phyloP scores from a whole-genome alignment of 768 basidiomycete species.

The Mycena maculata region DNA sequence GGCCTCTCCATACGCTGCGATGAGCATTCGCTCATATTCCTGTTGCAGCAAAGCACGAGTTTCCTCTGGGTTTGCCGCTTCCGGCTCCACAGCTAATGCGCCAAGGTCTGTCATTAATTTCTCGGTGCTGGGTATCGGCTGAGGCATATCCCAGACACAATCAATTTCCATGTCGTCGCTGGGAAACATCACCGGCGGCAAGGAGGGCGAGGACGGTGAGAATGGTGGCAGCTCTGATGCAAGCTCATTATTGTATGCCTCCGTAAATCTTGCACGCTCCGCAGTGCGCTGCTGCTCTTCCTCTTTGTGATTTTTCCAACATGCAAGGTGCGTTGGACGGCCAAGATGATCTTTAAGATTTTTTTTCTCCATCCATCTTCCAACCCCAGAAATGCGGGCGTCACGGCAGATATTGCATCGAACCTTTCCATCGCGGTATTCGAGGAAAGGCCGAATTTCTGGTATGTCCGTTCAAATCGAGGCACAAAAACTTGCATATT shows the following conservation, averaged over 20 bases:
- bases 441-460: background rate
- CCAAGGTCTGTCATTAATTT: background rate
- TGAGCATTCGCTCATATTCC: no score
- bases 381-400: background rate
- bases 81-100: no score
- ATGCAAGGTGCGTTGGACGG: background rate
- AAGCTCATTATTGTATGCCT: background rate
- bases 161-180: background rate
- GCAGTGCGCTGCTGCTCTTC: background rate
- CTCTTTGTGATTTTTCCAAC: background rate
- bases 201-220: background rate
- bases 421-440: background rate
- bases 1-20: background rate
- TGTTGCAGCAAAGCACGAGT: no score
- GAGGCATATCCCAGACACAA: background rate
- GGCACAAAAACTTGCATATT: background rate
- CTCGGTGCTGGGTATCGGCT: background rate
- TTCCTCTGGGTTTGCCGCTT: no score
- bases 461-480: background rate
- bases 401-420: constrained; percentile 11
- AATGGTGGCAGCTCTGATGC: background rate
- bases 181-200: background rate
- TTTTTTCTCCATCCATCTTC: background rate
- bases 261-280: background rate
- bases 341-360: background rate